Evolutionary conservation across 1,284 basidiomycete species (phyloP).

Genomic region (Rhodotorula sp.): DNA sequence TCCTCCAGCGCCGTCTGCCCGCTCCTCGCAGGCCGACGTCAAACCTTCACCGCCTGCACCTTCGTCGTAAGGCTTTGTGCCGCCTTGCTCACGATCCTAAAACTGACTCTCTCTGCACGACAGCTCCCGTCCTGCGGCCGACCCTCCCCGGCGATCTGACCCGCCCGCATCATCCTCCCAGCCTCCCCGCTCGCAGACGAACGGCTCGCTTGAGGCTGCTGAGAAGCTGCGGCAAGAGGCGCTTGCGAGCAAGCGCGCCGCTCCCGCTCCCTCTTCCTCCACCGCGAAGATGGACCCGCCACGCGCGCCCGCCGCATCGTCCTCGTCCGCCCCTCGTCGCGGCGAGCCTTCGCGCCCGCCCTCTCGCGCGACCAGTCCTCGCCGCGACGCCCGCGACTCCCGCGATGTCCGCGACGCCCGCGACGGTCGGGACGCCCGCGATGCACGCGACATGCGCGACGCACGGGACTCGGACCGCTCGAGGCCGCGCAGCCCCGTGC

Average conservation of each 20-base stretch:
- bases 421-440: not conserved
- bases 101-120: not conserved
- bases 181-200: slow-evolving; percentile 1
- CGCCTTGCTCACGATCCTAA: too few species aligned
- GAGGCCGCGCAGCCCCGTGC: not conserved
- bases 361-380: not conserved
- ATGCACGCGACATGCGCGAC: not conserved
- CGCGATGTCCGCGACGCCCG: not conserved
- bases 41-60: not conserved
- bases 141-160: not conserved
- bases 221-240: slow-evolving; percentile 38
- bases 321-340: too few species aligned
- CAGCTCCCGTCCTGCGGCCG: not conserved
- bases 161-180: slow-evolving; percentile 1
- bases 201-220: slow-evolving; percentile 6
- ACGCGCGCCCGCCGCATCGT: not conserved
- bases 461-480: not conserved
- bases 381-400: not conserved
- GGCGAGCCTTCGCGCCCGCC: not conserved
- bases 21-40: not conserved
- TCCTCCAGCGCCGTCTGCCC: not conserved
- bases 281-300: slow-evolving; percentile 1
- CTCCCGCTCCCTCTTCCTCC: not conserved
- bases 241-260: slow-evolving; percentile 17
- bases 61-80: not conserved